phyloP scores from a whole-genome alignment of 345 rosid species.

The Raphanus sativus region DNA sequence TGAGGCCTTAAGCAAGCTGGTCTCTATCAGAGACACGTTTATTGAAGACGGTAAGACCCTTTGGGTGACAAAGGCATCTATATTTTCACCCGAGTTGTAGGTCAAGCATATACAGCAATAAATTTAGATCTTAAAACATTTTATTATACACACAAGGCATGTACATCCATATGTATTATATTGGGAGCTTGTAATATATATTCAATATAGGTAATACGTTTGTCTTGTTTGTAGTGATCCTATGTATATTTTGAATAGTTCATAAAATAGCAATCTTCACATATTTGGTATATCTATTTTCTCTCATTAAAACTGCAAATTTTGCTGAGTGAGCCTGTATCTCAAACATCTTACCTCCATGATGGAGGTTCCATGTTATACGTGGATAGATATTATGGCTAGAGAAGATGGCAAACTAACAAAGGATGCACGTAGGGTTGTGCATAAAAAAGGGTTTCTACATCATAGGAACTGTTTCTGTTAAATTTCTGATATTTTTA shows the following conservation, averaged over 20 bases:
- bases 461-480: background rate
- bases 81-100: background rate
- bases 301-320: too few relatives aligned
- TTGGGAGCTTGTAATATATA: background rate
- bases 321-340: too few relatives aligned
- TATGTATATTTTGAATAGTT: background rate
- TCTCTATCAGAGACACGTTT: conserved; percentile 13
- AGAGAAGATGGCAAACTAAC: too few relatives aligned
- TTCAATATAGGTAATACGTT: background rate
- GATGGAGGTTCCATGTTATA: too few relatives aligned
- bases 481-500: background rate
- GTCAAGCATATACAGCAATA: background rate
- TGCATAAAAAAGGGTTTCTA: too few relatives aligned
- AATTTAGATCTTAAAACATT: background rate
- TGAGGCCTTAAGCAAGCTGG: conserved; percentile 16
- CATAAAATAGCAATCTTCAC: too few relatives aligned
- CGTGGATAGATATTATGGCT: too few relatives aligned
- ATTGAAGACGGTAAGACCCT: background rate
- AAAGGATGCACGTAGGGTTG: too few relatives aligned
- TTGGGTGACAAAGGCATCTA: background rate
- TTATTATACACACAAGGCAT: background rate
- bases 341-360: too few relatives aligned
- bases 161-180: background rate
- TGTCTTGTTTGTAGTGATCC: background rate
- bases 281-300: too few relatives aligned